phyloP scores from a whole-genome alignment of 2,329 filamentous ascomycete genomes.

The Trematosphaeria pertusa region DNA sequence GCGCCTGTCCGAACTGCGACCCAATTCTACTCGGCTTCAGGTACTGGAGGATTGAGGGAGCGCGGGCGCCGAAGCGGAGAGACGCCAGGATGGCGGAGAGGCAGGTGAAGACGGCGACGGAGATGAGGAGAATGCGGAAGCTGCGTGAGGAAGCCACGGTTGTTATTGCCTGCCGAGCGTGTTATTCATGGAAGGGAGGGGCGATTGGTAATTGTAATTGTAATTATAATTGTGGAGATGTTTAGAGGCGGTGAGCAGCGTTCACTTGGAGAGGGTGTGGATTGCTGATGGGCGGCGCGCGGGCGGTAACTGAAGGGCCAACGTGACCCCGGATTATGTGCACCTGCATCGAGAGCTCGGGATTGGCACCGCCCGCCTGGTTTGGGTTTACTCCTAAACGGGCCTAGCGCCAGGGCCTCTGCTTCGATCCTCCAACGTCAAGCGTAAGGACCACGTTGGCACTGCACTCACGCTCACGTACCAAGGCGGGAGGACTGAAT shows the following conservation, averaged over 20 bases:
- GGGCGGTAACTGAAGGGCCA: neutral
- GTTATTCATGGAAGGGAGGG: constrained; percentile 15
- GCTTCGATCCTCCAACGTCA: constrained; percentile 5
- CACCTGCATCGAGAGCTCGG: neutral
- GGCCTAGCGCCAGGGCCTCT: neutral
- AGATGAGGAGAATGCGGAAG: constrained; percentile 55
- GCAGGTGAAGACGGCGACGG: constrained; percentile 63
- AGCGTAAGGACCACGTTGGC: neutral
- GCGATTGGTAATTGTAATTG: constrained; percentile 2
- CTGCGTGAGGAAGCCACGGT: constrained; percentile 46
- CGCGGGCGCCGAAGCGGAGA: constrained; percentile 64
- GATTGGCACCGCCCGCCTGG: constrained; percentile 9
- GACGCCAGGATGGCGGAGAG: constrained; percentile 71
- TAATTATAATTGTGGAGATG: neutral
- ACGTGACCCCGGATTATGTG: constrained; percentile 2
- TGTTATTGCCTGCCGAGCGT: constrained; percentile 9
- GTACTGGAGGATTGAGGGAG: constrained; percentile 65
- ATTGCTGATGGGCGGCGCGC: constrained; percentile 7
- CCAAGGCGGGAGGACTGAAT: neutral
- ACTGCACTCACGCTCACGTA: neutral
- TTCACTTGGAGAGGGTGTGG: neutral
- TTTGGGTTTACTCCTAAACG: neutral
- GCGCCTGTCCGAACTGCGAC: constrained; percentile 26
- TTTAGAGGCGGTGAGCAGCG: neutral
- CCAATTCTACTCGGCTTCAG: constrained; percentile 53